phyloP scores from a whole-genome alignment of 176 grass and related monocot genomes.

The Aegilops tauschii region DNA sequence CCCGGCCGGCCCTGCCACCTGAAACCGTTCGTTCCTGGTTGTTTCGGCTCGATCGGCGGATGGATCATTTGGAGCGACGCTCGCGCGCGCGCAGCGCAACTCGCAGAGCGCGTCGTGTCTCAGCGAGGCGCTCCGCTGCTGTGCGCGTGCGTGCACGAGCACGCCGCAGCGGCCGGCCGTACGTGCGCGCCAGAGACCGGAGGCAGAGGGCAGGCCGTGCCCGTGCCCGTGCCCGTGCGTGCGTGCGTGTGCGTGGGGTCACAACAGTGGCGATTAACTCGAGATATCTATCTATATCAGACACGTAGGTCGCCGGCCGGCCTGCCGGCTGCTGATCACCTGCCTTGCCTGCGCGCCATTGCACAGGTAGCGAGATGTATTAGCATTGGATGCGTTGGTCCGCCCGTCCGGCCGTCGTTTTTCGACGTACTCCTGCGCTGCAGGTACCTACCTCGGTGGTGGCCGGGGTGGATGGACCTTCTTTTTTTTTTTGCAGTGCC shows the following conservation, averaged over 20 bases:
- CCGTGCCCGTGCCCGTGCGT: neutral
- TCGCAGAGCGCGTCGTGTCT: neutral
- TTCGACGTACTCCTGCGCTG: neutral
- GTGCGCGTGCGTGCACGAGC: slow-evolving; percentile 17
- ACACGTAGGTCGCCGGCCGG: slow-evolving; percentile 15
- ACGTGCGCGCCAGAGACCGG: neutral
- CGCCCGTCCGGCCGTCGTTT: slow-evolving; percentile 12
- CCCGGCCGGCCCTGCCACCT: slow-evolving; percentile 30
- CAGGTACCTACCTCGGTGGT: neutral
- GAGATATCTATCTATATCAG: neutral
- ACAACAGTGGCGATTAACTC: slow-evolving; percentile 16
- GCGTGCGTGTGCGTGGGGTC: neutral
- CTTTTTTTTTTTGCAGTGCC: neutral
- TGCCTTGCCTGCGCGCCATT: neutral
- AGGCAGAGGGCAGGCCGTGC: neutral
- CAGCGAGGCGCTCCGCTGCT: neutral
- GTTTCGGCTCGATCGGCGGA: slow-evolving; percentile 16
- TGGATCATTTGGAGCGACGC: neutral
- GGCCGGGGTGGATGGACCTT: neutral
- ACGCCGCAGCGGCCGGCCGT: neutral
- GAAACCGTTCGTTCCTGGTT: slow-evolving; percentile 41
- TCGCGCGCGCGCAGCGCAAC: neutral
- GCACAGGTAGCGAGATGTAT: neutral
- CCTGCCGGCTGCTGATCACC: neutral
- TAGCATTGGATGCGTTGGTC: neutral